phyloP scores from a whole-genome alignment of 768 basidiomycete species.

The Chalciporus pseudorubinellus region DNA sequence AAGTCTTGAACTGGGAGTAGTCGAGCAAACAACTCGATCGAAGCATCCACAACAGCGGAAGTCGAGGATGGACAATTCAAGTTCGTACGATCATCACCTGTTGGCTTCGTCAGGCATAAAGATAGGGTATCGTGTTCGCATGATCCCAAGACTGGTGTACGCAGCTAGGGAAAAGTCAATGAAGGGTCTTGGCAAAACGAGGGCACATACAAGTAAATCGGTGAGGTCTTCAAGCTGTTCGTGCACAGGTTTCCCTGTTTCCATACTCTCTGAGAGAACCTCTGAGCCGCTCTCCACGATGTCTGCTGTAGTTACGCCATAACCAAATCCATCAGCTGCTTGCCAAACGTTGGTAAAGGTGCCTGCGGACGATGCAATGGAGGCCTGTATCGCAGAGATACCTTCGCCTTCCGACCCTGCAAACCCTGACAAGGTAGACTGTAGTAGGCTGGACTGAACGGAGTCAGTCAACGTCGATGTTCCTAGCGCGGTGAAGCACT shows the following conservation, averaged over 20 bases:
- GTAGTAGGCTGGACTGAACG: slow-evolving; percentile 76
- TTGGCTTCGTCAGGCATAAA: slow-evolving; percentile 53
- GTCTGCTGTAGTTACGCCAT: slow-evolving; percentile 78
- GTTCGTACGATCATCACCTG: slow-evolving; percentile 43
- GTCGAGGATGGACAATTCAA: slow-evolving; percentile 71
- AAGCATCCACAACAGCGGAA: slow-evolving; percentile 83
- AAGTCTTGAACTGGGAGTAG: slow-evolving; percentile 79
- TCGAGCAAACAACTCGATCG: slow-evolving; percentile 81
- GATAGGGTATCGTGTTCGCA: slow-evolving; percentile 84
- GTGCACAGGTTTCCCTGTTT: slow-evolving; percentile 53
- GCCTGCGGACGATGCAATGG: slow-evolving; percentile 84
- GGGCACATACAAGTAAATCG: slow-evolving; percentile 62
- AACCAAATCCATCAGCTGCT: slow-evolving; percentile 83
- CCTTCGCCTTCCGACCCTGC: slow-evolving; percentile 83
- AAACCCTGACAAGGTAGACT: slow-evolving; percentile 78
- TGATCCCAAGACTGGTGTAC: slow-evolving; percentile 76
- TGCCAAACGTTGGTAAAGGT: slow-evolving; percentile 86
- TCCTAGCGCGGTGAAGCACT: slow-evolving; percentile 85
- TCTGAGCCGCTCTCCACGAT: slow-evolving; percentile 45
- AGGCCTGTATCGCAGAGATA: slow-evolving; percentile 85
- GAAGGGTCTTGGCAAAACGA: not conserved
- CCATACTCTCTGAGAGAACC: slow-evolving; percentile 13
- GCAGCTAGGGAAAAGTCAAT: slow-evolving; percentile 27
- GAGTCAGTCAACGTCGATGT: slow-evolving; percentile 76
- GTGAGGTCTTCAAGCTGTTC: slow-evolving; percentile 81